Percentiles rank a stretch among this genome's conserved stretches.
phyloP scores from a whole-genome alignment of 768 basidiomycete genomes.

The Mycena venus region DNA sequence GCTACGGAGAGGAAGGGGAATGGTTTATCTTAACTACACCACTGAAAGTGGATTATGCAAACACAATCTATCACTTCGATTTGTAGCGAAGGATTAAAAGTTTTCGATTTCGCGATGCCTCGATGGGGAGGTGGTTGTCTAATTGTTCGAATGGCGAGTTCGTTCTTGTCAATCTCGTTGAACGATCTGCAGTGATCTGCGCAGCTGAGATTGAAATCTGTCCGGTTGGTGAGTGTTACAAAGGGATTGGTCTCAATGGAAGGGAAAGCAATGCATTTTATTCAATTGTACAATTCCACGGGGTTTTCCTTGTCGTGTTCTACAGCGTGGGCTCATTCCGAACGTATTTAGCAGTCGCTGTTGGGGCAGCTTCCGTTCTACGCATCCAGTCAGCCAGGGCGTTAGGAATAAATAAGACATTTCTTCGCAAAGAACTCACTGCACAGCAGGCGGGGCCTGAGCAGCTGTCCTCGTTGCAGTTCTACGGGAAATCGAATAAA shows the following conservation, averaged over 20 bases:
- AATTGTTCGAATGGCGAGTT: no score
- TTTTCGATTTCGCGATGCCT: no score
- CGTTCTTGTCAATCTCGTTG: no score
- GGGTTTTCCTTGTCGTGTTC: not conserved
- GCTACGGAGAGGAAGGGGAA: not conserved
- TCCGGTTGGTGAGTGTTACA: no score
- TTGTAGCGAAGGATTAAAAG: not conserved
- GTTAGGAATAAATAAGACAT: not conserved
- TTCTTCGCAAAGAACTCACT: not conserved
- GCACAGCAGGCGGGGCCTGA: not conserved
- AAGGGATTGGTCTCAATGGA: no score
- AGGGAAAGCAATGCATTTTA: no score
- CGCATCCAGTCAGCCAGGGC: not conserved
- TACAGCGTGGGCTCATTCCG: not conserved
- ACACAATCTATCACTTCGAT: not conserved
- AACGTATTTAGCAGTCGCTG: not conserved
- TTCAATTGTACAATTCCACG: not conserved
- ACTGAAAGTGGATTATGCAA: not conserved
- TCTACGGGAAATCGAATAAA: not conserved
- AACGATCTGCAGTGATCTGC: no score
- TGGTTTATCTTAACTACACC: not conserved
- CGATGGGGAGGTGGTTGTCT: no score
- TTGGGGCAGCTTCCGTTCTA: not conserved
- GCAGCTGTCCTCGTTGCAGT: conserved; percentile 4
- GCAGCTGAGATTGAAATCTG: no score